Evolutionary conservation across 2,329 filamentous ascomycete species (phyloP), one percentile per base, ranked within the genome.

Genomic region (Pezicula radicicola): DNA sequence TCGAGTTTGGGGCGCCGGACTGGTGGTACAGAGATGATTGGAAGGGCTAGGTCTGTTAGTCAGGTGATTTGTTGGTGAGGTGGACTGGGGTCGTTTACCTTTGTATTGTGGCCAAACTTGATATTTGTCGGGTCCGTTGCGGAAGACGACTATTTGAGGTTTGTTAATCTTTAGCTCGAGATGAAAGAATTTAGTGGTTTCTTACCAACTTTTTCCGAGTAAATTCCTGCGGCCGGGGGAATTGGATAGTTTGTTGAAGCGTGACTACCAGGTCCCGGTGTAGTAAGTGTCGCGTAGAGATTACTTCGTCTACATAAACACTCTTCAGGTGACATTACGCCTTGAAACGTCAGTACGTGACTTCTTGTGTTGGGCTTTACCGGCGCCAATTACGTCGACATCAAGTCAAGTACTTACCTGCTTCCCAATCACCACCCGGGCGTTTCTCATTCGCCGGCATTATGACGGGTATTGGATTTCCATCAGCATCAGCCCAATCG

Each of bases 381-480:
- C 21, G 3, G 21, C 21, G 21, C 21, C 21, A 21, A 5, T 21
- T 21, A 21, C 21, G 21, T 5, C 21, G 21, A 21, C 21, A 21
- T 21, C 21, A 49, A 30, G 9, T 10, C 49, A 48, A 18, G 36
- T 36, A 45, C 12, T 71, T 75, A 55, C 76, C 77, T 6, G 79
- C 87, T 61, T 91, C 87, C 88, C 88, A 92, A 65, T 91, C 87
- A n/a, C 88, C 88, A 9, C 88, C 88, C 0, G 88, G 79, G 36
- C 86, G 77, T 64, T 86, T 88, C 66, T 91, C 88, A 69, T 91
- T 89, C 45, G 88, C 88, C 25, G 65, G 62, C 61, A 65, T 65
- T 19, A 66, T 65, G 6, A 68, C 63, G 1, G 66, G 68, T 55
- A 69, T 70, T 52, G 63, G 52, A 40, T 45, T 39, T 55, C 60